Base-by-base conservation (phyloP, 345 rosid species). In the Excoecaria cochinchinensis region DNA sequence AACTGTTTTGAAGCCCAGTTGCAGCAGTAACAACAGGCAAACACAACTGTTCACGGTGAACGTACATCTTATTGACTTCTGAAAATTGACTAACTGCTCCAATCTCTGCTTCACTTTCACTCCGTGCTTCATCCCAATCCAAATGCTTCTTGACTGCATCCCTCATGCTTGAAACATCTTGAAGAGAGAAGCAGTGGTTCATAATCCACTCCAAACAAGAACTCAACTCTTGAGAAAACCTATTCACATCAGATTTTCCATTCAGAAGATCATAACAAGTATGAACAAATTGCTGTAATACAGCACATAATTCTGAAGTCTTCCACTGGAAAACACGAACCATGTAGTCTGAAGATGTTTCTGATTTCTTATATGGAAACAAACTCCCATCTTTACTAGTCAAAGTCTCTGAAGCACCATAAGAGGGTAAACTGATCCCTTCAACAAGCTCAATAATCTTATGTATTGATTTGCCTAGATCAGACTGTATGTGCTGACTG, bases 161-260 rank as follows among this genome's bases (percentile, higher is more conserved):
- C 82, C 80, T 89, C 94, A 89, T 95, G 92, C 91, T 89, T 71
- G 97, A 86, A 88, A 91, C 97, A 85, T 92, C 96, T 87, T 92
- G 97, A 66, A 92, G 85, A 71, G 99, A 91, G 77, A 92, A 92
- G 71, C 99, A 92, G 50, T 92, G 95, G 79, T 87, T 92, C 74
- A 91, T 84, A 65, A 87, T 87, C 98, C 99, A 95, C 71, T 90
- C 96, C 81, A 95, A 74, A 67, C 93, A 70, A 66, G 81, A 79
- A 80, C 84, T 76, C 47, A 91, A 76, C 78, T 90, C 98, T 79
- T 85, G 72, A 16, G 86, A 66, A 81, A 95, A 90, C 77, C 75
- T 92, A 79, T 74, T 82, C 56, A 88, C 40, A 74, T 86, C 91
- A 11, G 87, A 80, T 85, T 88, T 91, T 77, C 80, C 85, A 57